Base-by-base conservation (phyloP, 495 filamentous ascomycete species). In the Patellaria atrata region DNA sequence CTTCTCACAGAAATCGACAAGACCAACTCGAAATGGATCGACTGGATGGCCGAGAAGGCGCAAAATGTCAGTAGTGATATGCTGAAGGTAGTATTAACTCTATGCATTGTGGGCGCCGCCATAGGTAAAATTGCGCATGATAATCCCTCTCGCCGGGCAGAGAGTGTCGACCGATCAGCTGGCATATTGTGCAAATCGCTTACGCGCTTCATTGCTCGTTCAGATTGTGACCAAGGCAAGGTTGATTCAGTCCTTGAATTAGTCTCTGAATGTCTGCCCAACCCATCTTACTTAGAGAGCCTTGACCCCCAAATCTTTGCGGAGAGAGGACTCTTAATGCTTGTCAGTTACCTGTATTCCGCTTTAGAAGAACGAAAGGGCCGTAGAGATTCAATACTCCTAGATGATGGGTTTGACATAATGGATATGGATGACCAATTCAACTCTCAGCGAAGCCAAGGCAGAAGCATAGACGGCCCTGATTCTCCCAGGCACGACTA, bases 371-470 rank as follows among this genome's bases (percentile, higher is more conserved):
- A 58, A 13, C 33, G 55, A 23, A 50, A 57, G 22, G 44, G 53
- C 22, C 32, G 19, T 7, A 51, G 55, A n/a, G 53, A 54, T 29
- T 45, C 37, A n/a, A 44, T 33, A 22, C 37, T 26, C 17, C 34
- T 3, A 6, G 37, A 48, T 17, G 53, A 58, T 9, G 55, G 59
- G n/a, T n/a, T n/a, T 22, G 76, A 86, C 45, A 43, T 59, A 10
- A 84, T 92, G 80, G 84, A 93, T 37, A 50, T 92, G 15, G 84
- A 93, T 43, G 71, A 77, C 33, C 69, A 66, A 10, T 74, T 84
- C 18, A 67, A 72, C 18, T 65, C 65, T 2, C 64, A 73, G 29
- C 48, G 51, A 29, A 74, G 65, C 41, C 61, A 62, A 24, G 55
- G 40, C 29, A 63, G 57, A 13, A 47, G 50, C 2, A 43, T 51